Percentiles rank a stretch among this genome's conserved stretches.
Conservation (phyloP, 2,329 filamentous ascomycete genomes). For the Ophiosphaerella korrae region DNA sequence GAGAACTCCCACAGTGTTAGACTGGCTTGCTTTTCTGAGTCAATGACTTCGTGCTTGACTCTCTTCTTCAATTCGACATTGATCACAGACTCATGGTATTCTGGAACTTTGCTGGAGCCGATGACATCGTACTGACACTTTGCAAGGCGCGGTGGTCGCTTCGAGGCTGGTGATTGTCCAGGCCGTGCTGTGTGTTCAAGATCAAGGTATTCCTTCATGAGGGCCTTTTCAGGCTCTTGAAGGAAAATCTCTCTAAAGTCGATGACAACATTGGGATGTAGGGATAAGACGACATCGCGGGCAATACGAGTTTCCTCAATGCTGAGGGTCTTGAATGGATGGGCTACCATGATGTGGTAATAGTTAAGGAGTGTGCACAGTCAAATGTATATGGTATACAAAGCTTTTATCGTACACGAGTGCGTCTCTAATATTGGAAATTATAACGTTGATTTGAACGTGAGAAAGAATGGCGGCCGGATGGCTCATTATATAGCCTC, state of each 20-base stretch:
- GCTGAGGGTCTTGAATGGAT: slow-evolving; percentile 62
- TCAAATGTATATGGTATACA: too few species aligned
- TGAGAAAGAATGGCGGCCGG: background rate
- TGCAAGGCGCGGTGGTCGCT: slow-evolving; percentile 56
- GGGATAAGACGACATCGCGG: slow-evolving; percentile 55
- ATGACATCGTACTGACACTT: slow-evolving; percentile 63
- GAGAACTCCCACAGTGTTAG: slow-evolving; percentile 53
- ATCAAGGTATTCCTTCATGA: slow-evolving; percentile 55
- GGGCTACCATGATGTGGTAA: slow-evolving; percentile 43
- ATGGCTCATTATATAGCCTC: slow-evolving; percentile 1
- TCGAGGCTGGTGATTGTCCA: slow-evolving; percentile 46
- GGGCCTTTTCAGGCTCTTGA: slow-evolving; percentile 56
- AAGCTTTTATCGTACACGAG: background rate
- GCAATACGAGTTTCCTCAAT: slow-evolving; percentile 60
- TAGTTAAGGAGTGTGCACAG: background rate
- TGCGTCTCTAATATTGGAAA: background rate
- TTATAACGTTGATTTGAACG: background rate
- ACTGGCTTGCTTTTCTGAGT: slow-evolving; percentile 55
- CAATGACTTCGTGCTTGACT: slow-evolving; percentile 54
- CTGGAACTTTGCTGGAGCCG: slow-evolving; percentile 56
- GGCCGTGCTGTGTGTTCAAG: slow-evolving; percentile 52
- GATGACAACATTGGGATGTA: slow-evolving; percentile 44
- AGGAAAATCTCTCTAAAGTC: slow-evolving; percentile 59
- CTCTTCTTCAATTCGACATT: slow-evolving; percentile 52
- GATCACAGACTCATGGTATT: slow-evolving; percentile 61